Percentiles rank a stretch among this genome's conserved stretches.
These are phyloP conservation scores for Adansonia madagascariensis DNA, from an alignment of 441 rosid genomes.

Conservation along the genomic window DNA sequence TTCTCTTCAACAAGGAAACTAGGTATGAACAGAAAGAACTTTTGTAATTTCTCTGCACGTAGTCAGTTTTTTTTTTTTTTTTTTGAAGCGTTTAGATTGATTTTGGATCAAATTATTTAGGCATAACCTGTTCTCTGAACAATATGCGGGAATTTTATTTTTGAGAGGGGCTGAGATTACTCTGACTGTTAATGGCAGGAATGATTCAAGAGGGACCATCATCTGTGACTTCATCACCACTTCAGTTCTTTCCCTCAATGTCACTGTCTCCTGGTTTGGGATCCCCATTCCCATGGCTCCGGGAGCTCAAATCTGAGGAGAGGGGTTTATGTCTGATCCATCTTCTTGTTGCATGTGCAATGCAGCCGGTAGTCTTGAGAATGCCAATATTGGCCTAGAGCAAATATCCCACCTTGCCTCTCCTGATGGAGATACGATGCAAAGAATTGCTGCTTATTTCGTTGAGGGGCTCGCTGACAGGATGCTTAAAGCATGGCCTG, in stretches of 20 bases:
- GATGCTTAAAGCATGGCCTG: slow-evolving; percentile 69
- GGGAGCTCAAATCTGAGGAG: slow-evolving; percentile 65
- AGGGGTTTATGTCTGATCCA: slow-evolving; percentile 66
- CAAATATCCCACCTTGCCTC: slow-evolving; percentile 69
- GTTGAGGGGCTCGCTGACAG: slow-evolving; percentile 68
- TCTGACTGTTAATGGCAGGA: slow-evolving; percentile 40
- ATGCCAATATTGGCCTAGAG: slow-evolving; percentile 60
- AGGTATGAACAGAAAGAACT: neutral
- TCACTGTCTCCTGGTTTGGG: slow-evolving; percentile 62
- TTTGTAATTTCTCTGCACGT: neutral
- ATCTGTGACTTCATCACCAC: slow-evolving; percentile 55
- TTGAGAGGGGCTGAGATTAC: slow-evolving; percentile 22
- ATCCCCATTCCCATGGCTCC: slow-evolving; percentile 59
- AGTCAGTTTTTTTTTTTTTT: too few relatives aligned
- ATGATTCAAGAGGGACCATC: slow-evolving; percentile 69
- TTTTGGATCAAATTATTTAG: slow-evolving; percentile 1
- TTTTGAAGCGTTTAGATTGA: slow-evolving; percentile 1
- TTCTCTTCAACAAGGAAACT: neutral
- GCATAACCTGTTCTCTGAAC: slow-evolving; percentile 14
- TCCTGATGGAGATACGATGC: slow-evolving; percentile 70
- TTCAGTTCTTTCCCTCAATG: slow-evolving; percentile 61
- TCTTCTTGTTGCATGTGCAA: slow-evolving; percentile 58
- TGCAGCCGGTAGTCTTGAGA: slow-evolving; percentile 60
- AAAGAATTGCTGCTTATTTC: slow-evolving; percentile 76
- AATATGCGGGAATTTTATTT: neutral